Evolutionary conservation across 495 filamentous ascomycete genomes (phyloP), one percentile per base, ranked within the genome.

Genomic region (Aspergillus cavernicola): DNA sequence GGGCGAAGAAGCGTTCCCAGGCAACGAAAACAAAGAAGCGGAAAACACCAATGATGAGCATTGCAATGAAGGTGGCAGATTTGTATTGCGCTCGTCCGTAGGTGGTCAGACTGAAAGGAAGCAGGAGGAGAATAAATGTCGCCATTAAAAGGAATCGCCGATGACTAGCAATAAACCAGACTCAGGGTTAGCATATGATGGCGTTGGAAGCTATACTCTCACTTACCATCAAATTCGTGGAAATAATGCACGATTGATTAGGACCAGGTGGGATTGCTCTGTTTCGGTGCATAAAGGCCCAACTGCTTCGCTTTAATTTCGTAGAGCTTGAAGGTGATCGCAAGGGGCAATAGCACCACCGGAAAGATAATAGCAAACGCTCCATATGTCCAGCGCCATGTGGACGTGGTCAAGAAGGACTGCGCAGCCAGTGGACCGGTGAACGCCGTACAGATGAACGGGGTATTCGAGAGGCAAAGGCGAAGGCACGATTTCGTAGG

Each of bases 301-400:
- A 66, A 40, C 48, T 58, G 67, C 53, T 75, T 66, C 7, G 86
- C 85, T 62, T 87, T 86, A 26, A 64, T 67, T 52, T 80, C 71
- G 58, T 85, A 83, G 56, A 71, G 62, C 53, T 74, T 76, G 58
- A 85, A 82, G 2, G 82, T 60, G 7, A 64, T 23, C 0, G 64
- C 64, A 2, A 86, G 58, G 3, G 84, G 84, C 10, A 73, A 35
- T 44, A 77, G 78, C 36, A 83, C 65, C 45, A 74, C 56, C 0
- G 79, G 79, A 6, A 73, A 71, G 48, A 85, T 67, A 54, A 88
- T 83, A 35, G 76, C 68, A 58, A 85, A 86, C 18, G 74, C 69
- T 26, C 83, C 84, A 57, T 80, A 86, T 13, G 72, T 78, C 86
- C 85, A 88, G 31, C 82, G 74, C 75, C 78, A 88, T 6, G 75